A percentile compares a stretch with the other conserved stretches of the same genome.
Evolutionary conservation across 352 stramenopile species (phyloP).

Genomic region (Globisporangium iwayamae): DNA sequence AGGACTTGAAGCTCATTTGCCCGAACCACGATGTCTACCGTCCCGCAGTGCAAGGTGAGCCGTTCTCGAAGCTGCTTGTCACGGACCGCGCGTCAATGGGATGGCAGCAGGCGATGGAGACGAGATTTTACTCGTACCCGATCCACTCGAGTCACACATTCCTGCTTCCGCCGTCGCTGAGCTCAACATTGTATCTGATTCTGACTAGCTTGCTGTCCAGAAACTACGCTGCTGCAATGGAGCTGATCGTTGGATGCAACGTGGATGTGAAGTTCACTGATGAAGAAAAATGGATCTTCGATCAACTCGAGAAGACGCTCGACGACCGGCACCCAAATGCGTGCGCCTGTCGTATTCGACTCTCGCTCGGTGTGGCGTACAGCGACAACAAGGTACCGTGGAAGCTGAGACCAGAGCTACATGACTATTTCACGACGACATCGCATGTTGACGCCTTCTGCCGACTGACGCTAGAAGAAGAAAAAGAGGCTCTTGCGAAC

Average conservation of each 20-base stretch:
- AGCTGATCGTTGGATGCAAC: conserved; percentile 95
- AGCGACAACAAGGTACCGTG: conserved; percentile 90
- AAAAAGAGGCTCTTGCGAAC: conserved; percentile 87
- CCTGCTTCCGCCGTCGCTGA: conserved; percentile 93
- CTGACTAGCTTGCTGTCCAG: conserved; percentile 95
- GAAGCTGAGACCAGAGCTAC: conserved; percentile 70
- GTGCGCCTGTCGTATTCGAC: conserved; percentile 92
- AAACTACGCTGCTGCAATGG: conserved; percentile 94
- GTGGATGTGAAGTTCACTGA: conserved; percentile 94
- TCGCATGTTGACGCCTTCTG: conserved; percentile 92
- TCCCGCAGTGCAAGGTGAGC: conserved; percentile 63
- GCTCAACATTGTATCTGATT: conserved; percentile 97
- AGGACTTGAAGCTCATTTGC: conserved; percentile 73
- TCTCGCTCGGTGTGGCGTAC: conserved; percentile 86
- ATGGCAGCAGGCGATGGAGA: conserved; percentile 89
- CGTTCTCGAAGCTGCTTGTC: conserved; percentile 78
- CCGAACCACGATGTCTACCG: conserved; percentile 85
- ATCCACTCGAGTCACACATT: conserved; percentile 96
- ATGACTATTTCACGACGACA: conserved; percentile 89
- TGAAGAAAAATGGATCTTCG: conserved; percentile 97
- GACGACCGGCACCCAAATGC: conserved; percentile 95
- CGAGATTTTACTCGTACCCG: conserved; percentile 97
- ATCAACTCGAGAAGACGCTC: conserved; percentile 92
- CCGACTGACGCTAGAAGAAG: conserved; percentile 92
- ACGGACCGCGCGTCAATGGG: conserved; percentile 70